phyloP scores from a whole-genome alignment of 176 grass and related monocot species.

The Olyra latifolia region DNA sequence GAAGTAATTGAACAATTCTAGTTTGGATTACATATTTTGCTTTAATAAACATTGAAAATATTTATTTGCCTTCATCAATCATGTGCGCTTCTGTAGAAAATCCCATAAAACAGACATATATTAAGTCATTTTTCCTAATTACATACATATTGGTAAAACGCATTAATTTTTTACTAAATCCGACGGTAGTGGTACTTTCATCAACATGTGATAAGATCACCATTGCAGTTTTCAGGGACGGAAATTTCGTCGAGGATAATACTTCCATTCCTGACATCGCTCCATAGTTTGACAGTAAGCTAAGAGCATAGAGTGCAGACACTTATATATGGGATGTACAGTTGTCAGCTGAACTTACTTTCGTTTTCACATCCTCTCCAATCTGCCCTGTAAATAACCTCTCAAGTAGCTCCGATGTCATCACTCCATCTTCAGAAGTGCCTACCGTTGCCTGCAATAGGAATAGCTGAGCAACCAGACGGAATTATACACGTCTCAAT shows the following conservation, averaged over 20 bases:
- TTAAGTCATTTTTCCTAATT: not conserved
- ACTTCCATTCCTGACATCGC: not conserved
- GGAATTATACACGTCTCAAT: not conserved
- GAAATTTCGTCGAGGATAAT: not conserved
- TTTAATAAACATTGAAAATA: not conserved
- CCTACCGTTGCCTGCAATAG: slow-evolving; percentile 60
- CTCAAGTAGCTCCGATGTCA: slow-evolving; percentile 81
- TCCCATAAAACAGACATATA: not conserved
- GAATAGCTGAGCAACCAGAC: not conserved
- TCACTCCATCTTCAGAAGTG: slow-evolving; percentile 59
- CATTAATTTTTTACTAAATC: not conserved
- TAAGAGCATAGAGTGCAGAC: not conserved
- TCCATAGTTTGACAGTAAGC: not conserved
- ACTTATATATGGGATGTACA: not conserved
- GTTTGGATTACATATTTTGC: not conserved
- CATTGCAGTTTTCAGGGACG: not conserved
- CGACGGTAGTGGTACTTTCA: not conserved
- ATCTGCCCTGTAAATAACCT: slow-evolving; percentile 49
- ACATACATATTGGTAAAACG: not conserved
- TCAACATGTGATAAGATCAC: not conserved
- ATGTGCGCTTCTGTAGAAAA: not conserved
- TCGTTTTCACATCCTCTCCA: not conserved
- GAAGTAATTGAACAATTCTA: not conserved
- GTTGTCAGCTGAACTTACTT: slow-evolving; percentile 26
- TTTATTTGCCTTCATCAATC: not conserved